Evolutionary conservation across 192 early-diverging fungal species (phyloP), one percentile per base, ranked within the genome.

Genomic region (Ambispora gerdemannii): DNA sequence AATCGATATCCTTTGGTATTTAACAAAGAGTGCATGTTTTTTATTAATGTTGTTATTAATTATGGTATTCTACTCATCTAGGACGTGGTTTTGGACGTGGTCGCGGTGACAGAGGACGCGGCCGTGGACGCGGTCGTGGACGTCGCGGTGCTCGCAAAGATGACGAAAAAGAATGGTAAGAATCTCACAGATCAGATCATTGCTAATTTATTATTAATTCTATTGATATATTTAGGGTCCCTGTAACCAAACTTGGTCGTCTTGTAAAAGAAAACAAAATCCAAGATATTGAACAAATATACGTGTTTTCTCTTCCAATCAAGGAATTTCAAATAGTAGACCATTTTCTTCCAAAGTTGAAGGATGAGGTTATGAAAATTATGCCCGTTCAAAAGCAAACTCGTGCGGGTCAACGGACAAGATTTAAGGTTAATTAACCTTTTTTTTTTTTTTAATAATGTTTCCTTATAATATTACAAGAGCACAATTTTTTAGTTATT

Each of bases 361-460:
- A 95, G 91, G 96, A 98, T 84, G 92, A 98, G 86, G 96, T 98
- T 71, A 98, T 98, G 96, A 98, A 98, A 90, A 95, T 98, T 78
- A 96, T 94, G 86, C 96, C 96, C 65, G 96, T 98, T 74, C 96
- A 98, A 89, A 98, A 98, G 91, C 96, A 98, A 86, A 98, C 96
- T 80, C 91, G 92, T 82, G 96, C 96, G 75, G 96, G 96, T 90
- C 96, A 98, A 87, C 92, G 96, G 78, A 98, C 96, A 76, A 92
- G 96, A 80, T 98, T 98, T 90, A 98, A 98, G 94, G 68, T 70
- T 17, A 67, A 34, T 32, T 4, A 7, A 34, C 3, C 8, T n/a
- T 53, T 3, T n/a, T 49, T 30, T 17, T 25, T 24, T 58, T 58
- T 58, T n/a, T 11, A 58, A 25, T n/a, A 25, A 28, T 28, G 6